Base-by-base conservation (phyloP, 1,284 basidiomycete genomes). In the Rhodotorula glutinis region DNA sequence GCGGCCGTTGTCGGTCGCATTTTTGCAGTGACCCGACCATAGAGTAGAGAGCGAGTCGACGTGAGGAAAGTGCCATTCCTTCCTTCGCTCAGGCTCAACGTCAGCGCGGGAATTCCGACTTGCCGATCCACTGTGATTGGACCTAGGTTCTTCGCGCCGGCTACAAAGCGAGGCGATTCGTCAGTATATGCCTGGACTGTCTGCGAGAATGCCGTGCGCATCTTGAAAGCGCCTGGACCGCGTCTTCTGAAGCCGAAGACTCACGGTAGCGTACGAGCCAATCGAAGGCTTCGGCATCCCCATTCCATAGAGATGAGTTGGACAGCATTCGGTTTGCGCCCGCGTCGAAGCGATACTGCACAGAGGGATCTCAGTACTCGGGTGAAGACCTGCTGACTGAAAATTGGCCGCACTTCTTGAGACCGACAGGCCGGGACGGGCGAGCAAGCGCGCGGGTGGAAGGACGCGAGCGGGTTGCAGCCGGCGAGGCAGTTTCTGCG, bases 11-110 rank as follows among this genome's bases (percentile, higher is more conserved):
- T 73, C 5, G 62, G 82, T 83, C 77, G 77, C 86, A 90, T 73
- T 57, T 80, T 82, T 53, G 89, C 83, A 52, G 88, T 89, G 72
- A 92, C 84, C 25, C 81, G 85, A 47, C 90, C 91, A 75, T 91
- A 92, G 75, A 90, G 86, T 2, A 92, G 79, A 74, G 91, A 92
- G 38, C 86, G 84, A 1, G 91, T 92, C 10, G 87, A 88, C 9
- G 88, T 88, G 56, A 93, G 73, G 33, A 86, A 83, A 0, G 87
- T 91, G 19, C 91, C 91, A 46, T 87, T 63, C 25, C 21, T 16
- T 1, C 33, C 30, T 11, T 65, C 19, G 23, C 51, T 46, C 8
- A 69, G 23, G 30, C 40, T 53, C 38, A 71, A 60, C 1, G 60
- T 53, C 29, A 71, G 49, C 3, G 46, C 49, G 11, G 56, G 13